Conservation (phyloP, 2,329 filamentous ascomycete genomes). For the Pezicula neosporulosa region DNA sequence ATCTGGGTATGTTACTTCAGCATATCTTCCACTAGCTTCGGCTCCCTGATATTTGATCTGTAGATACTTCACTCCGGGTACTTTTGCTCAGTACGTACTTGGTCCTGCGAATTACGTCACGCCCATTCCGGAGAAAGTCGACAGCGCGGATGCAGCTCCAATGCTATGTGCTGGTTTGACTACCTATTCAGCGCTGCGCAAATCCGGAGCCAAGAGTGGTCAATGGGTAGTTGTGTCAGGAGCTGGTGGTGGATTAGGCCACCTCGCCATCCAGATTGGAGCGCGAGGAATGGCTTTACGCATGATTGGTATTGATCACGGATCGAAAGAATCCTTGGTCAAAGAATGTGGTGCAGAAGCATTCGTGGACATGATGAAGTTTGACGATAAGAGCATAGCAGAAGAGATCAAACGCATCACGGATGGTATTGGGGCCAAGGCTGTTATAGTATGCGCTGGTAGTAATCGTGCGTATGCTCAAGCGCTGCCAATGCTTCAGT, state of each 20-base stretch:
- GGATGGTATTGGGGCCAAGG: constrained; percentile 51
- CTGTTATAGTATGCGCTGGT: constrained; percentile 51
- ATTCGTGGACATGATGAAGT: constrained; percentile 57
- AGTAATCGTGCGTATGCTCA: constrained; percentile 44
- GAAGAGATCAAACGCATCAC: constrained; percentile 52
- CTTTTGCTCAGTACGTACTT: constrained; percentile 65
- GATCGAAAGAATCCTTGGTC: constrained; percentile 52
- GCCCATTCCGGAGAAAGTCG: constrained; percentile 57
- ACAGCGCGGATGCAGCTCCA: constrained; percentile 57
- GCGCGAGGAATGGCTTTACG: constrained; percentile 53
- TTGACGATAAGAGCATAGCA: constrained; percentile 41
- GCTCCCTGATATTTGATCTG: constrained; percentile 44
- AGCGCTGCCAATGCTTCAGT: constrained; percentile 37
- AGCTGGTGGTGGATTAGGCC: constrained; percentile 58
- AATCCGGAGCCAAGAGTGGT: constrained; percentile 43
- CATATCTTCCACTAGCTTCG: background rate
- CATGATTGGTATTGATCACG: constrained; percentile 62
- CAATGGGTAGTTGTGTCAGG: constrained; percentile 48
- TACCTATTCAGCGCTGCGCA: constrained; percentile 57
- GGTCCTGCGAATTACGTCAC: constrained; percentile 63
- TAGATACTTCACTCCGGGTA: constrained; percentile 63
- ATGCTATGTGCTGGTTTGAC: constrained; percentile 67
- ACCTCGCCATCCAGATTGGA: constrained; percentile 56
- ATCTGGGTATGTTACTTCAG: constrained; percentile 46
- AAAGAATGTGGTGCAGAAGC: constrained; percentile 57